Base-by-base conservation (phyloP, 768 basidiomycete species). In the Suillus subaureus region DNA sequence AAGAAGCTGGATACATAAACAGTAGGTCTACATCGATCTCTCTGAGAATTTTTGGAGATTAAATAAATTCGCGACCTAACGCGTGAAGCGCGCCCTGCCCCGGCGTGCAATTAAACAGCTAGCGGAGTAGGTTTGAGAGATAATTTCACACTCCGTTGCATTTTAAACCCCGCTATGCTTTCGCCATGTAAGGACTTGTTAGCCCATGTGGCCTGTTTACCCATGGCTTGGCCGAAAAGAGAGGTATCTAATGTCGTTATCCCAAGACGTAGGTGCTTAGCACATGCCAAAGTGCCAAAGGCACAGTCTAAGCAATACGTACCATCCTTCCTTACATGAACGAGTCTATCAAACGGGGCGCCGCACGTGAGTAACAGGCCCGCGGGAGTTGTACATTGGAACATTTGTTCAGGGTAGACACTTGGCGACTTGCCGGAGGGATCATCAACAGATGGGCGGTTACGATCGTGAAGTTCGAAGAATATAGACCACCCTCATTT, bases 211-310 rank as follows among this genome's bases (percentile, higher is more conserved):
- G 40, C 58, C 9, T 23, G 13, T 23, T 57, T 39, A 58, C 56
- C 37, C 56, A 43, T 42, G 58, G 42, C 39, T 23, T 9, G 58
- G 28, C 58, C 58, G 4, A 60, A 58, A 58, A 58, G 57, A 37
- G 56, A 40, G 39, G 37, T 58, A 57, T 57, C 7, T 23, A 39
- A 58, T 39, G 9, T 40, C 9, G 15, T 58, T 60, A 60, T 58
- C 37, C 37, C 39, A 58, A 58, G 23, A 26, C 16, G 8, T 5
- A 40, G 26, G 26, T 60, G 39, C 18, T 42, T 40, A 60, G 57
- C 57, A 60, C 57, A 60, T 60, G 57, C 57, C 57, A 60, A 60
- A 60, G 12, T 39, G 40, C 39, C 23, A 42, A 60, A 60, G 58
- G 58, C 58, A 60, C 58, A 42, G 37, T 40, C 57, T 39, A 26